Evolutionary conservation across 2,329 filamentous ascomycete genomes (phyloP).

Genomic region (Fusarium sp.): DNA sequence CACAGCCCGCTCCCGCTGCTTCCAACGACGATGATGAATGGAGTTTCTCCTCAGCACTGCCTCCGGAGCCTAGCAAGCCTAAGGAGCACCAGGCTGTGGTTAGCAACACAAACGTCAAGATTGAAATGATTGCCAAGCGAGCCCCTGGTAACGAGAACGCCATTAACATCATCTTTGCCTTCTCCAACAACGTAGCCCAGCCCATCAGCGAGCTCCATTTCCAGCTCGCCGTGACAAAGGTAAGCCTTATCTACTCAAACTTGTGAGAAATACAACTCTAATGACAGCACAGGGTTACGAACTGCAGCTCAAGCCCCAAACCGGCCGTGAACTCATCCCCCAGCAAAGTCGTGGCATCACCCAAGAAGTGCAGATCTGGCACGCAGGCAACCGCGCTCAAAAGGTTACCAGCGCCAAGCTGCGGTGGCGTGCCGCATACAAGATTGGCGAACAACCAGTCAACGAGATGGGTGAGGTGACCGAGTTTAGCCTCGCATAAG

Average conservation of each 20-base stretch:
- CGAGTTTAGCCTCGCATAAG: constrained; percentile 79
- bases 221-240: constrained; percentile 94
- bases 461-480: constrained; percentile 90
- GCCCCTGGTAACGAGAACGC: constrained; percentile 66
- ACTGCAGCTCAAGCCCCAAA: constrained; percentile 87
- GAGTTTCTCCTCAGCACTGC: constrained; percentile 91
- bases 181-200: constrained; percentile 84
- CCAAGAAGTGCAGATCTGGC: constrained; percentile 82
- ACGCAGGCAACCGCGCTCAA: constrained; percentile 76
- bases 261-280: constrained; percentile 2
- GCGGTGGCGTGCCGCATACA: constrained; percentile 89
- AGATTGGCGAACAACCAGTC: constrained; percentile 74
- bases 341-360: constrained; percentile 82
- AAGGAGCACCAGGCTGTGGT: constrained; percentile 76
- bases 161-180: constrained; percentile 82
- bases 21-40: constrained; percentile 87
- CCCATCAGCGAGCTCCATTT: constrained; percentile 87
- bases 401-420: constrained; percentile 89
- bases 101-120: constrained; percentile 77
- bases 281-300: constrained; percentile 76
- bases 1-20: constrained; percentile 47
- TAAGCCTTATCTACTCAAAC: constrained; percentile 56
- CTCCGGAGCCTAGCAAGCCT: constrained; percentile 70
- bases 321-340: constrained; percentile 81
- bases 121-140: constrained; percentile 81